These are phyloP conservation scores for Trichosanthes truncata DNA, from an alignment of 306 rosid species.

Conservation along the genomic window DNA sequence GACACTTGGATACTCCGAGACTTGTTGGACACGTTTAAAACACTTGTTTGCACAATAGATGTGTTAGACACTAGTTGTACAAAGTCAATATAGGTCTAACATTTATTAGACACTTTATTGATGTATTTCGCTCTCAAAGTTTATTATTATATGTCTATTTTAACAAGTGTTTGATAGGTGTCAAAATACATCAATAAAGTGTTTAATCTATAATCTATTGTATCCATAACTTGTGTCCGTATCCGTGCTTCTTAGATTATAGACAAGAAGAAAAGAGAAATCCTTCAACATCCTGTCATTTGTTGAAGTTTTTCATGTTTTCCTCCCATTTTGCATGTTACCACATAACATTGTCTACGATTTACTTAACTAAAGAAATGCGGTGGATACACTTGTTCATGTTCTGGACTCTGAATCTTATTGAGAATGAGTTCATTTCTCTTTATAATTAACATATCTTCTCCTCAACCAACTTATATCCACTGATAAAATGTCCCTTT, in stretches of 20 bases:
- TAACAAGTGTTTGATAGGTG: no score
- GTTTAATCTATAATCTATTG: no score
- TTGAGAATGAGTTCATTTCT: not conserved
- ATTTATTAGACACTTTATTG: not conserved
- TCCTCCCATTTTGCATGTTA: not conserved
- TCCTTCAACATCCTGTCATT: not conserved
- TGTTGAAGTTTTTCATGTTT: not conserved
- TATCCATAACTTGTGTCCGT: not conserved
- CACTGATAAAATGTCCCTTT: not conserved
- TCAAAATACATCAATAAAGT: no score
- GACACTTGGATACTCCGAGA: not conserved
- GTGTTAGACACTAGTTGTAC: not conserved
- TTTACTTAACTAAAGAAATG: not conserved
- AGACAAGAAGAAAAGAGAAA: not conserved
- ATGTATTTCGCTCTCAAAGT: no score
- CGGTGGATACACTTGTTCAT: not conserved
- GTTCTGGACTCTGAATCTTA: conserved; percentile 4
- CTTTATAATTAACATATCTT: not conserved
- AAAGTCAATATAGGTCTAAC: not conserved
- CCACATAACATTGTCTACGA: not conserved
- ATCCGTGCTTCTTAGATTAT: not conserved
- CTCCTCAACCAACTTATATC: not conserved
- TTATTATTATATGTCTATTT: no score
- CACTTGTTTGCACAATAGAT: not conserved
- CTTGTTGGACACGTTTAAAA: not conserved